Evolutionary conservation across 148 eudicot species (phyloP), one percentile per base, ranked within the genome.

Genomic region (Dianthus caryophyllus): DNA sequence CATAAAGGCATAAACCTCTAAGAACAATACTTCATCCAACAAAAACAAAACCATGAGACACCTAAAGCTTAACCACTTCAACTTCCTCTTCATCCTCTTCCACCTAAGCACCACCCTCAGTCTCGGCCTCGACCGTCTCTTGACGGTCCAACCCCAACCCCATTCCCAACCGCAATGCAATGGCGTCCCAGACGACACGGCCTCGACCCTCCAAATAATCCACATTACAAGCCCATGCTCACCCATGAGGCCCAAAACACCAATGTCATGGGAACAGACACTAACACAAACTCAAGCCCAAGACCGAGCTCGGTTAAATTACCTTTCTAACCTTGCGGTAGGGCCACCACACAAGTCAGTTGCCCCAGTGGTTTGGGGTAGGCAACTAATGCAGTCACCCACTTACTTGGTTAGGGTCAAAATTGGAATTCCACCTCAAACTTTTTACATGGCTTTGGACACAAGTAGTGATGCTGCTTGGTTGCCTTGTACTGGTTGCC

Each of bases 391-490:
- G 10, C 96, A 88, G 73, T 83, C 77, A 74, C 88, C 97, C 0
- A 85, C 84, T 1, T 91, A 91, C 75, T 64, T 91, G 31, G 97
- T 91, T 0, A 73, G 79, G 77, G 97, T 79, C 12, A 82, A 77
- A 56, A 79, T 91, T 39, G 97, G 97, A 43, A 88, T 86, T 1
- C 97, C 96, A 9, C 67, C 85, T 6, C 97, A 91, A 71, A 80
- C 72, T 0, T 65, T 91, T 60, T 68, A 86, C 9, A 83, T 91
- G 92, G 97, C 96, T 27, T 27, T 91, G 52, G 97, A 91, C 71
- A 87, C 89, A 0, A 83, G 90, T 76, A 91, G 73, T 70, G 97
- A 91, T 64, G 84, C 82, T 31, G 90, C 96, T 8, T 91, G 89
- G 91, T 72, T 91, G 39, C 96, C 96, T 0, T 91, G 96, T 60